A percentile compares a stretch with the other conserved stretches of the same genome.
These are phyloP conservation scores for Zangia roseola DNA, from an alignment of 768 basidiomycete species.

Conservation along the genomic window DNA sequence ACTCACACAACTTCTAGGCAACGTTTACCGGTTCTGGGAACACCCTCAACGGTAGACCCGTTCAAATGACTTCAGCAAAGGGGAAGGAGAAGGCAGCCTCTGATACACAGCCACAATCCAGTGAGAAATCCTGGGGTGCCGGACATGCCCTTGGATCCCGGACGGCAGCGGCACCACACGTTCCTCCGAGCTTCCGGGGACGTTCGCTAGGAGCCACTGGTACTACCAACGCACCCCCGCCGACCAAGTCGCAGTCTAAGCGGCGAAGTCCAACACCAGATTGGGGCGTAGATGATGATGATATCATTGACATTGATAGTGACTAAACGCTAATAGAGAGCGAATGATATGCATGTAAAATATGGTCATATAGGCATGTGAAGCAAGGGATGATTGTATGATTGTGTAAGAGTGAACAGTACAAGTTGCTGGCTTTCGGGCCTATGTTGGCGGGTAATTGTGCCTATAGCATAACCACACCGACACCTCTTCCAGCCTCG, in stretches of 20 bases:
- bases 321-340: conserved; percentile 43
- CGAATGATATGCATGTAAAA: conserved; percentile 4
- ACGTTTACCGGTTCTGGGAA: conserved; percentile 69
- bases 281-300: conserved; percentile 83
- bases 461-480: conserved; percentile 87
- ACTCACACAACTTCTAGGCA: conserved; percentile 26
- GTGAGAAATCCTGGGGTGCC: conserved; percentile 39
- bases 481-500: conserved; percentile 77
- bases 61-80: conserved; percentile 37
- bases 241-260: conserved; percentile 37
- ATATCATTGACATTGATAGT: conserved; percentile 82
- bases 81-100: conserved; percentile 53
- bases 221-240: conserved; percentile 43
- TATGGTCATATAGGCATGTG: conserved; percentile 4
- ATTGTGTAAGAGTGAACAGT: not conserved
- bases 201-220: conserved; percentile 56
- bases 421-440: not conserved
- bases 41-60: conserved; percentile 57
- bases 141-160: conserved; percentile 52
- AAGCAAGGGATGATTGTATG: not conserved
- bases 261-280: conserved; percentile 72
- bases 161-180: conserved; percentile 15
- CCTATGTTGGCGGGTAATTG: not conserved
- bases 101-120: conserved; percentile 30
- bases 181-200: conserved; percentile 32